Base-by-base conservation (phyloP, 2,329 filamentous ascomycete species). In the Epichloe coenophiala region DNA sequence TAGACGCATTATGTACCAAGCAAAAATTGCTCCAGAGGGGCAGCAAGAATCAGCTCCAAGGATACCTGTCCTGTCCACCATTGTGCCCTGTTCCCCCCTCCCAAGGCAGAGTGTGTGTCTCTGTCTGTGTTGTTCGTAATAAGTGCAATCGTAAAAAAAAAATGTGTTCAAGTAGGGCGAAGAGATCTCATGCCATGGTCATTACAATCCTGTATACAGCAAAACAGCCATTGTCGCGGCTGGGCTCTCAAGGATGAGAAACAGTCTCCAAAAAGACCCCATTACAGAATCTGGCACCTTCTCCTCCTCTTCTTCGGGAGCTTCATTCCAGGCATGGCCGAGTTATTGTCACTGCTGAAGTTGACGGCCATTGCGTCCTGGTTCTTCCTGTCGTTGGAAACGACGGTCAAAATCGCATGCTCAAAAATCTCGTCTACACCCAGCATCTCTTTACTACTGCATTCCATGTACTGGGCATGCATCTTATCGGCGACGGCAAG, bases 341-440 rank as follows among this genome's bases (percentile, higher is more conserved):
- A 59, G 54, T 65, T 64, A 43, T 63, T 64, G 50, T 68, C 68
- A 48, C 67, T 60, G 56, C 66, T 62, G 48, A 67, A 62, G 54
- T 63, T 66, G 27, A 63, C 61, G 70, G n/a, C 41, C 57, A 71
- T 69, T 54, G 69, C 67, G 64, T 80, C 77, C 54, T 76, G 68
- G 60, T 80, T 83, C 65, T 81, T 82, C 61, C 75, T 71, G 64
- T 89, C 88, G 61, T 89, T 87, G 57, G 84, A 81, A 31, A 98
- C 88, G 35, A 93, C 89, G 48, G 86, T 91, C 61, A 90, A 81
- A 64, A 98, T 90, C 51, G 93, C 93, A 55, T 81, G 77, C 67
- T 94, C 86, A 69, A 98, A 98, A 63, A 97, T 93, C 62, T 97
- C 91, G 66, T 97, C 88, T 44, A 98, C 91, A 51, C 93, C 93